Base-by-base conservation (phyloP, 2,329 filamentous ascomycete species). In the Clonostachys rosea region DNA sequence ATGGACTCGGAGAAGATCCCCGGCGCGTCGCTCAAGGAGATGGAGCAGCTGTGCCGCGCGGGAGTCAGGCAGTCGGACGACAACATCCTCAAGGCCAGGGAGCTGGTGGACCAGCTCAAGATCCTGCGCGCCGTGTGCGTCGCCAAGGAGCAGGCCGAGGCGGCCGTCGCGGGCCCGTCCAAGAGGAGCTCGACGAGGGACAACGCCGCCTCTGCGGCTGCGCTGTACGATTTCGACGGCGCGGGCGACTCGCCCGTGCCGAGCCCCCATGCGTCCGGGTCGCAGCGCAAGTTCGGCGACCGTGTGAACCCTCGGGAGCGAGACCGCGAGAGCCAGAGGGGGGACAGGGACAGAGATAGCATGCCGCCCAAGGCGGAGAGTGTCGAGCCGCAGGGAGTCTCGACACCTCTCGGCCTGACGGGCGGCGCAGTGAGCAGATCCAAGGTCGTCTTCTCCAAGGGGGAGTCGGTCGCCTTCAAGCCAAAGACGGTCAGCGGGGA, bases 401-500 rank as follows among this genome's bases (percentile, higher is more conserved):
- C 48, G 12, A 48, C 49, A 14, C 49, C 53, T 17, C 49, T 51
- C 9, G 17, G 42, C 11, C 45, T 44, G 34, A 36, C 34, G 8
- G 34, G 20, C 6, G 43, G 41, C 14, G 20, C 52, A 5, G 57
- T 52, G 50, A 60, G 55, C 52, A 68, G 61, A 50, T 71, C 76
- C 48, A 82, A 81, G 59, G 70, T 83, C 30, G 68, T 74, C 13
- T 86, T 84, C 54, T 67, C 71, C 49, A 78, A 79, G 53, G 78
- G 78, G n/a, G 81, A 84, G 52, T 77, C 83, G 49, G 83, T 86
- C 6, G 83, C 82, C 1, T 86, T 86, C 66, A 82, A 81, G 55
- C 78, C 81, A 2, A 84, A 83, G 57, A 59, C 67, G 8, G 66
- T 64, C 50, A 70, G 66, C 44, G 54, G 75, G 71, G 61, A 79